A percentile compares a stretch with the other conserved stretches of the same genome.
These are phyloP conservation scores for Pyrrhoderma lamaoense DNA, from an alignment of 1,284 basidiomycete species.

Conservation along the genomic window DNA sequence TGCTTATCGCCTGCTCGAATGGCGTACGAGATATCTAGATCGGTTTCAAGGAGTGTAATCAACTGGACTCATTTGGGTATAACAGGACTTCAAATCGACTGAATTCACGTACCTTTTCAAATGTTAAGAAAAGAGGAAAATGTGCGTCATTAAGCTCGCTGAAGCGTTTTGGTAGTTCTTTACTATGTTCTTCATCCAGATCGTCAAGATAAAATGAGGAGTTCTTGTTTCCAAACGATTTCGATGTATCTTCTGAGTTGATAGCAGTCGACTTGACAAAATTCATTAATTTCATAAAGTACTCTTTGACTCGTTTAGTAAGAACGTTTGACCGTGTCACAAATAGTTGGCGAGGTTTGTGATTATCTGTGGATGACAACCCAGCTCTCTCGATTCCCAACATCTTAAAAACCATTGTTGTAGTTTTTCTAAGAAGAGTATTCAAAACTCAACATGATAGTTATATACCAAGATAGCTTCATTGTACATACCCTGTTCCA, in stretches of 20 bases:
- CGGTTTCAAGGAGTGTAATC: slow-evolving; percentile 22
- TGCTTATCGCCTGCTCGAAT: slow-evolving; percentile 16
- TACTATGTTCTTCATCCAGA: slow-evolving; percentile 31
- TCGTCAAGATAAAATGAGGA: too few relatives aligned
- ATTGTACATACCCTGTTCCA: slow-evolving; percentile 62
- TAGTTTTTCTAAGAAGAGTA: slow-evolving; percentile 50
- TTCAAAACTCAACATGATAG: not conserved
- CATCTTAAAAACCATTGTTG: slow-evolving; percentile 71
- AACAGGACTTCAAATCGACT: not conserved
- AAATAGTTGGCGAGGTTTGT: slow-evolving; percentile 57
- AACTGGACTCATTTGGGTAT: slow-evolving; percentile 8
- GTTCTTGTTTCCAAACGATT: too few relatives aligned
- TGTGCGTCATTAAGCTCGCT: slow-evolving; percentile 51
- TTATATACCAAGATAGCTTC: not conserved
- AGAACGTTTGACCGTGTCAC: slow-evolving; percentile 64
- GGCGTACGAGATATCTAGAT: slow-evolving; percentile 17
- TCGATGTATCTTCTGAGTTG: too few relatives aligned
- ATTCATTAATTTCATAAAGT: slow-evolving; percentile 46
- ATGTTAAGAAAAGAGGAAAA: slow-evolving; percentile 67
- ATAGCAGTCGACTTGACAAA: too few relatives aligned
- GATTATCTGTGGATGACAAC: slow-evolving; percentile 18
- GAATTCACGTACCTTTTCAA: slow-evolving; percentile 41
- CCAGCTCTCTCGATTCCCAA: slow-evolving; percentile 52
- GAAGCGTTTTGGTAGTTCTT: slow-evolving; percentile 47
- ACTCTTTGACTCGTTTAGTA: slow-evolving; percentile 58